phyloP scores from a whole-genome alignment of 164 flowering plant species.

The Umbilicus rupestris region DNA sequence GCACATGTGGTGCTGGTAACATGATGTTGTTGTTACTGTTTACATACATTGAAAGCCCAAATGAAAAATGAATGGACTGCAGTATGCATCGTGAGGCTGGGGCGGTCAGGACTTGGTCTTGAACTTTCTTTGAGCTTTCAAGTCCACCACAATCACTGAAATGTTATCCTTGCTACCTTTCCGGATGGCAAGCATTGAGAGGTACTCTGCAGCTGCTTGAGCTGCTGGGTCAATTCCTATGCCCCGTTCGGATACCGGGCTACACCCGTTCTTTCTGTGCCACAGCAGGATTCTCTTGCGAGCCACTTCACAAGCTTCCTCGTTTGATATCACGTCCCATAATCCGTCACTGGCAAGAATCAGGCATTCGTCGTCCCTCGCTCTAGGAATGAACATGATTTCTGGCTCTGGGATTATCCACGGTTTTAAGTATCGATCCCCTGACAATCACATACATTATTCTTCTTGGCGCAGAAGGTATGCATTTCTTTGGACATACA shows the following conservation, averaged over 20 bases:
- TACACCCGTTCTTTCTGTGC: slow-evolving; percentile 28
- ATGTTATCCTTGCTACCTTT: slow-evolving; percentile 39
- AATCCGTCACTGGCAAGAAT: slow-evolving; percentile 21
- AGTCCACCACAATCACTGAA: slow-evolving; percentile 29
- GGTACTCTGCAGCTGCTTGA: slow-evolving; percentile 37
- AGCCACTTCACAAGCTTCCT: slow-evolving; percentile 34
- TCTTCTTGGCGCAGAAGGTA: no score
- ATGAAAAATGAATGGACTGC: no score
- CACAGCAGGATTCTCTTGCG: slow-evolving; percentile 27
- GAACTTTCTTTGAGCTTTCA: slow-evolving; percentile 30
- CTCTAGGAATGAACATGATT: slow-evolving; percentile 15
- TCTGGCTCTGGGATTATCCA: slow-evolving; percentile 25
- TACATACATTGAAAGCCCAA: no score
- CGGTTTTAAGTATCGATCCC: slow-evolving; percentile 37
- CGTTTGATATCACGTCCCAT: slow-evolving; percentile 21
- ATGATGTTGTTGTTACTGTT: no score
- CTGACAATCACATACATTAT: no score
- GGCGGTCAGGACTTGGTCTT: slow-evolving; percentile 21
- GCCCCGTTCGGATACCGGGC: slow-evolving; percentile 15
- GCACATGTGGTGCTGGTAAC: no score
- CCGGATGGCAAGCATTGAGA: slow-evolving; percentile 26
- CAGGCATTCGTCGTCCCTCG: slow-evolving; percentile 20
- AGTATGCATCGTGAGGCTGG: no score
- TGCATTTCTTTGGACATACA: no score
- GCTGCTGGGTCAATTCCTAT: slow-evolving; percentile 33